A percentile compares a stretch with the other conserved stretches of the same genome.
Evolutionary conservation across 768 basidiomycete genomes (phyloP).

Genomic region (Leccinum obscurum): DNA sequence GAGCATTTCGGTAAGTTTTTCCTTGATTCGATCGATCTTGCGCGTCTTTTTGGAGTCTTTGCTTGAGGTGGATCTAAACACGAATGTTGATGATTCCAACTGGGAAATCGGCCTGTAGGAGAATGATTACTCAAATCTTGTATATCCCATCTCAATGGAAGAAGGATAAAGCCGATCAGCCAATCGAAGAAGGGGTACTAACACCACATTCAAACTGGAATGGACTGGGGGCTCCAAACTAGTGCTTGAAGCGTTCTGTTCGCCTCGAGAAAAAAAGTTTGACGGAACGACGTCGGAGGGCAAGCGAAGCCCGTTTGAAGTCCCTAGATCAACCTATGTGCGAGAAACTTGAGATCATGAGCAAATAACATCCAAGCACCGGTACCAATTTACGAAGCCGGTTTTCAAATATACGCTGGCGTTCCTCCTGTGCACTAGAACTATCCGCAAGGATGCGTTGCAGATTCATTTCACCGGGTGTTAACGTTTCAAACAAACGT

Average conservation of each 20-base stretch:
- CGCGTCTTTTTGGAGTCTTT: background rate
- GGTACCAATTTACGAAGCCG: constrained; percentile 2
- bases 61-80: background rate
- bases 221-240: no score
- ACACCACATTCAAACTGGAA: background rate
- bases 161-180: background rate
- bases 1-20: background rate
- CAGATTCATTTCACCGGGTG: background rate
- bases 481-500: background rate
- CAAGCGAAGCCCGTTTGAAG: background rate
- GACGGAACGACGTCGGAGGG: background rate
- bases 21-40: background rate
- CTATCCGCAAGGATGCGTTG: background rate
- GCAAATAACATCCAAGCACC: no score
- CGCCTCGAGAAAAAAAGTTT: background rate
- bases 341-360: background rate
- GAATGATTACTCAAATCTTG: background rate
- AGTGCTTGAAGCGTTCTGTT: background rate
- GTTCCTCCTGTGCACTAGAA: background rate
- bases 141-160: background rate
- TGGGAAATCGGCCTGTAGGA: background rate
- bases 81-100: background rate
- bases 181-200: background rate
- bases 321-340: background rate
- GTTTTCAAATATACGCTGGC: background rate